Evolutionary conservation across 352 stramenopile genomes (phyloP).

Genomic region (Phytophthora vignae): DNA sequence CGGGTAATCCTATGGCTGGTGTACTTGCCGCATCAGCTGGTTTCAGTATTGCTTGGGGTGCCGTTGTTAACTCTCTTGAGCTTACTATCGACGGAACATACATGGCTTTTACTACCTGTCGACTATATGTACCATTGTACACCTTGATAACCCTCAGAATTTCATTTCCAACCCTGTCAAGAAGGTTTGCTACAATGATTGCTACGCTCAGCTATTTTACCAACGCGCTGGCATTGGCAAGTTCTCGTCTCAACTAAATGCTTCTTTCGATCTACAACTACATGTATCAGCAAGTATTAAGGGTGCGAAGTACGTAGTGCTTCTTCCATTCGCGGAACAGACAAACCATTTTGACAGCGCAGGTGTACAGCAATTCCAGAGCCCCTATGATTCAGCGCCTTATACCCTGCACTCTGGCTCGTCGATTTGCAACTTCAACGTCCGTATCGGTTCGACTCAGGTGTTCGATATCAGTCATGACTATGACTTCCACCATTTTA

Average conservation of each 20-base stretch:
- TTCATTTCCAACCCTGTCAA: slow-evolving; percentile 15
- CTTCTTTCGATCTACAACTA: slow-evolving; percentile 3
- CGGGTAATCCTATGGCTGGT: background rate
- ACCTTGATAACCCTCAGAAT: slow-evolving; percentile 6
- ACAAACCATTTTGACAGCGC: background rate
- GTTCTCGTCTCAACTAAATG: background rate
- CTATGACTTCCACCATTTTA: background rate
- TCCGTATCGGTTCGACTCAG: background rate
- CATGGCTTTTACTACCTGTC: slow-evolving; percentile 14
- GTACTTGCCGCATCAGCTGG: background rate
- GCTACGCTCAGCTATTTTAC: background rate
- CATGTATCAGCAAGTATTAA: background rate
- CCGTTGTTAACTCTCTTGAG: slow-evolving; percentile 8
- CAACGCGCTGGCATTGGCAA: background rate
- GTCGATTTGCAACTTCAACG: background rate
- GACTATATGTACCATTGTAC: slow-evolving; percentile 12
- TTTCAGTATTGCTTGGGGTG: slow-evolving; percentile 12
- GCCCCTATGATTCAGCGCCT: background rate
- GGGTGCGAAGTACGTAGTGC: background rate
- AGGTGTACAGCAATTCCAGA: background rate
- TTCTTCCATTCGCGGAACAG: background rate
- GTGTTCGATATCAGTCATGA: no score
- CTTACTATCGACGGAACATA: slow-evolving; percentile 15
- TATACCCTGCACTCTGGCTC: background rate
- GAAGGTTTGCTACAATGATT: slow-evolving; percentile 7